phyloP scores from a whole-genome alignment of 1,284 basidiomycete genomes.

The Rhodotorula glutinis region DNA sequence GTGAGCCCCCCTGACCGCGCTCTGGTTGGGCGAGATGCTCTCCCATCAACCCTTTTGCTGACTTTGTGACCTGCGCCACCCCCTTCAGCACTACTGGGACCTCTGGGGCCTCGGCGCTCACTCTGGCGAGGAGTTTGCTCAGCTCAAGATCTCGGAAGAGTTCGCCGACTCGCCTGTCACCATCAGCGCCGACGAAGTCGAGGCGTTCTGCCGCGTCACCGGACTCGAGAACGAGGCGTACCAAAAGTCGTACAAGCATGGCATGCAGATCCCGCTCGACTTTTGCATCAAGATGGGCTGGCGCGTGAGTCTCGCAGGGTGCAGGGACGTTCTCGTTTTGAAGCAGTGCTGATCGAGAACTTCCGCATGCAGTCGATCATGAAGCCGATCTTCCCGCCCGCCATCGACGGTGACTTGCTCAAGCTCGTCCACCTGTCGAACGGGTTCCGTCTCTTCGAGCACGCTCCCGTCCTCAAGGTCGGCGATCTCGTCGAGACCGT shows the following conservation, averaged over 20 bases:
- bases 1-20: slow-evolving; percentile 20
- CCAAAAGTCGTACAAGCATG: slow-evolving; percentile 68
- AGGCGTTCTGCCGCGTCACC: slow-evolving; percentile 87
- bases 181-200: slow-evolving; percentile 71
- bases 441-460: slow-evolving; percentile 84
- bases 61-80: background rate
- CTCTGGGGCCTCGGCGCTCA: slow-evolving; percentile 80
- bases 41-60: background rate
- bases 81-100: slow-evolving; percentile 65
- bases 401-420: slow-evolving; percentile 87
- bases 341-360: background rate
- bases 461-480: slow-evolving; percentile 69
- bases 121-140: slow-evolving; percentile 19
- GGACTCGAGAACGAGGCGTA: slow-evolving; percentile 90
- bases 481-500: slow-evolving; percentile 89
- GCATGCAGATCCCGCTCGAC: slow-evolving; percentile 75
- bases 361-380: slow-evolving; percentile 71
- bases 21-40: too few species aligned
- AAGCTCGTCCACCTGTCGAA: slow-evolving; percentile 96
- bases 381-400: slow-evolving; percentile 89
- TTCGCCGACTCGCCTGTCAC: slow-evolving; percentile 80
- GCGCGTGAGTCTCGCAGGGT: slow-evolving; percentile 65
- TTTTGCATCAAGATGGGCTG: slow-evolving; percentile 97
- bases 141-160: slow-evolving; percentile 67
- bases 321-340: too few species aligned